Base-by-base conservation (phyloP, 106 monocot species). In the Cymbidium sinense region DNA sequence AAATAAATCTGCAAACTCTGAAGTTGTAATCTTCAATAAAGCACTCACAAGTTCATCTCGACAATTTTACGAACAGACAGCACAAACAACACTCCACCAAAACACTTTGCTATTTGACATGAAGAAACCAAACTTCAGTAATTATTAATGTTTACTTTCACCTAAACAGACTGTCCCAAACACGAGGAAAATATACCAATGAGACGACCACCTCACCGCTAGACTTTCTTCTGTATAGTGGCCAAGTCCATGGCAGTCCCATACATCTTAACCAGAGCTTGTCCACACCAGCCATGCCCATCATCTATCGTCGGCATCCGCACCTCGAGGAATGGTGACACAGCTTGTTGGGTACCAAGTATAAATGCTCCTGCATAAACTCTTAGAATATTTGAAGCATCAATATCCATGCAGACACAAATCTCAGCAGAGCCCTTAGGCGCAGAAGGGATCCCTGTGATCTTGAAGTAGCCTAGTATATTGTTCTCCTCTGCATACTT, bases 291-390 rank as follows among this genome's bases (percentile, higher is more conserved):
- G 9, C 87, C 89, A 79, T 89, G 89, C 0, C 91, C 91, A 67
- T 87, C 86, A 64, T 91, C 94, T 7, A 89, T 36, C 34, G 76
- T 89, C 20, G 91, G 94, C 91, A 94, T 94, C 51, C 86, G 86
- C 28, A 87, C 91, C 79, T 94, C 94, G 0, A 89, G 64, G 67
- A 91, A 79, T 11, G 91, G 89, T 2, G 78, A 77, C 17, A 81
- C 70, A 0, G 83, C 29, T 17, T 31, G 52, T 1, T 83, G 62
- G 29, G 74, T 75, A 0, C 65, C 79, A 0, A 82, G 76, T 4
- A 69, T 62, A 4, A 87, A 12, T 2, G 76, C 88, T 3, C 88
- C 93, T 15, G 84, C 93, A 36, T 87, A 78, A 18, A 94, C 89
- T 74, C 91, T 78, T 12, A 94, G 83, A 12, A 79, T 77, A 58